A percentile compares a stretch with the other conserved stretches of the same genome.
phyloP scores from a whole-genome alignment of 2,329 filamentous ascomycete genomes.

The Fusarium vanettenii region DNA sequence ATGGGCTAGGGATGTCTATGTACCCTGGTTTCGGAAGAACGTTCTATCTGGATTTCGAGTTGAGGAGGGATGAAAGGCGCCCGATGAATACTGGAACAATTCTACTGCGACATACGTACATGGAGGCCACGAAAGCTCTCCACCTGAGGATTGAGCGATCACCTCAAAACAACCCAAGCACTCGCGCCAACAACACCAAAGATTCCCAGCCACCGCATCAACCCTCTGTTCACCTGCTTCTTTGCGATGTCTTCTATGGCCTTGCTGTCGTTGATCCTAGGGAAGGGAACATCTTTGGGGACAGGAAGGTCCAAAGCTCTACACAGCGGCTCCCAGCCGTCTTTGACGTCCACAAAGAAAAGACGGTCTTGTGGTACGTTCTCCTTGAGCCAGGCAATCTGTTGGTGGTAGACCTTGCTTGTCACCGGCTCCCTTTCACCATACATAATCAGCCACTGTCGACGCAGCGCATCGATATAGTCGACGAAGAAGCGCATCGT shows the following conservation, averaged over 20 bases:
- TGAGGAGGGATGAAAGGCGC: background rate
- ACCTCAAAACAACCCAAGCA: background rate
- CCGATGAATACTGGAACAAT: background rate
- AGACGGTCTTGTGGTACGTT: slow-evolving; percentile 41
- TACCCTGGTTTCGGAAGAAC: slow-evolving; percentile 27
- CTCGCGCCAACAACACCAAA: background rate
- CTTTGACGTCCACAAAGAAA: slow-evolving; percentile 40
- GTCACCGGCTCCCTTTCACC: slow-evolving; percentile 8
- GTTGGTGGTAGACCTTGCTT: slow-evolving; percentile 8
- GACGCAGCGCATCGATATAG: slow-evolving; percentile 17
- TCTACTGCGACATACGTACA: background rate
- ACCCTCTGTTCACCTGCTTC: background rate
- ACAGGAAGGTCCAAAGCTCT: slow-evolving; percentile 38
- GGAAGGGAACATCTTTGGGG: background rate
- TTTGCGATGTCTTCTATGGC: background rate
- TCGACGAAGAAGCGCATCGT: slow-evolving; percentile 20
- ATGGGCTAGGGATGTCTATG: slow-evolving; percentile 27
- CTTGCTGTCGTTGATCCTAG: background rate
- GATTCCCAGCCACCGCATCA: background rate
- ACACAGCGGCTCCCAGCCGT: slow-evolving; percentile 50
- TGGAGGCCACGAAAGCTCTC: background rate
- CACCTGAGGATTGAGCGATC: background rate
- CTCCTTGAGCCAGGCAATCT: slow-evolving; percentile 8
- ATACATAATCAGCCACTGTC: slow-evolving; percentile 7
- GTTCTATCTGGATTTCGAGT: background rate